A percentile compares a stretch with the other conserved stretches of the same genome.
Conservation (phyloP, 2,329 filamentous ascomycete species). For the Elsinoe batatas region DNA sequence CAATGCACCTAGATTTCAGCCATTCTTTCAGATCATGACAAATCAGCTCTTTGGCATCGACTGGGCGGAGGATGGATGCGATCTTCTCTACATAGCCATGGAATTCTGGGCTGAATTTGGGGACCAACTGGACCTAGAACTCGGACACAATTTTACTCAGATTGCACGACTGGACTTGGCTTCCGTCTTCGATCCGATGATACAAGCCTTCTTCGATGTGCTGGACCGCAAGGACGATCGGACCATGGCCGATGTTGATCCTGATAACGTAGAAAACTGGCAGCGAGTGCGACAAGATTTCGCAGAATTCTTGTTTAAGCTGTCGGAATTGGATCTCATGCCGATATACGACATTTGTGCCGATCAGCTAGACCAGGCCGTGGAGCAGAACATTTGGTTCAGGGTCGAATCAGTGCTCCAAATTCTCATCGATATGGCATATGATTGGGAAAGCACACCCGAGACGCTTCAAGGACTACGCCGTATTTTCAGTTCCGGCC, state of each 20-base stretch:
- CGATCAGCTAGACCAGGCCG: conserved; percentile 9
- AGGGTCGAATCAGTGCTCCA: conserved; percentile 3
- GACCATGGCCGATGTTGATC: conserved; percentile 8
- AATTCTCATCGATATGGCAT: conserved; percentile 7
- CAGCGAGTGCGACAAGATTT: conserved; percentile 49
- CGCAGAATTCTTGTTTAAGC: conserved; percentile 50
- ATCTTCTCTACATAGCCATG: conserved; percentile 36
- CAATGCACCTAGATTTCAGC: neutral
- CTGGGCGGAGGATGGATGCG: conserved; percentile 10
- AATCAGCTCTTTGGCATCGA: conserved; percentile 1
- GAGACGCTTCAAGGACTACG: conserved; percentile 33
- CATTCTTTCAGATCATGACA: conserved; percentile 1
- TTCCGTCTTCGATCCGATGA: conserved; percentile 48
- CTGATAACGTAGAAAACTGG: conserved; percentile 10
- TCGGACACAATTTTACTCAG: conserved; percentile 41
- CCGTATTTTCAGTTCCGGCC: conserved; percentile 54
- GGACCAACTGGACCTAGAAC: conserved; percentile 53
- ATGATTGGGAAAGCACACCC: neutral
- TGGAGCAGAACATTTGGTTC: neutral
- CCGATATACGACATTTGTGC: conserved; percentile 6
- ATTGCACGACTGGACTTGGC: conserved; percentile 45
- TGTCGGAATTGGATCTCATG: conserved; percentile 1
- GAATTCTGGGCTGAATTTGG: conserved; percentile 76
- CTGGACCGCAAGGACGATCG: conserved; percentile 11
- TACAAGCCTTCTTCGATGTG: conserved; percentile 38